Base-by-base conservation (phyloP, 2,329 filamentous ascomycete species). In the Dactylellina leptospora region DNA sequence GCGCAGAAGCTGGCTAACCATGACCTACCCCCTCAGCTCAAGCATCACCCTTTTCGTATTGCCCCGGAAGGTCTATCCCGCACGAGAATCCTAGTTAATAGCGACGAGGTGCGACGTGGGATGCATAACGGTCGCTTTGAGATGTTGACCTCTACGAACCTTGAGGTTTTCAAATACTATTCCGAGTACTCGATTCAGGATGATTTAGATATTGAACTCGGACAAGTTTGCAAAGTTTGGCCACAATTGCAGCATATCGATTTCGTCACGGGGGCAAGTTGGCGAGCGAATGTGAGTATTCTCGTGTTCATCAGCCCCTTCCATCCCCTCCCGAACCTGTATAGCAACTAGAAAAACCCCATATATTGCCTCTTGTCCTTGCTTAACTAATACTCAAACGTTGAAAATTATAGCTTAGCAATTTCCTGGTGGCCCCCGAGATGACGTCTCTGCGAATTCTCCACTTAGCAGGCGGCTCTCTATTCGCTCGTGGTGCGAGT, bases 141-240 rank as follows among this genome's bases (percentile, higher is more conserved):
- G 4, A n/a, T 38, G 16, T 51, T 51, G 25, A 23, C 9, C 1
- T 48, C 54, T 9, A 8, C 20, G 4, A 58, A 1, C 4, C 18
- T 71, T 9, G 44, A 58, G 16, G 33, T 63, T 8, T 48, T 71
- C 33, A 48, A 51, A 36, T 54, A 63, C 10, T 63, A 63, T 23
- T 63, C 33, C 9, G 66, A 71, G 18, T 28, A 13, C 8, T 38
- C 3, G 1, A 25, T 11, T 22, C 33, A 9, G 11, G 8, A 9
- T 9, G 64, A 62, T 6, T 13, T 23, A 5, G 66, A 71, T 48
- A 63, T 71, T 8, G 40, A 18, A 1, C 18, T 63, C 4, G 42
- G 59, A 10, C 20, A 58, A 1, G 51, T 59, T 3, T 71, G 58
- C 18, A 2, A 3, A 13, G 20, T 45, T 1, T 71, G 16, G 13